Evolutionary conservation across 192 early-diverging fungal species (phyloP), one percentile per base, ranked within the genome.

Genomic region (Dissophora ornata): DNA sequence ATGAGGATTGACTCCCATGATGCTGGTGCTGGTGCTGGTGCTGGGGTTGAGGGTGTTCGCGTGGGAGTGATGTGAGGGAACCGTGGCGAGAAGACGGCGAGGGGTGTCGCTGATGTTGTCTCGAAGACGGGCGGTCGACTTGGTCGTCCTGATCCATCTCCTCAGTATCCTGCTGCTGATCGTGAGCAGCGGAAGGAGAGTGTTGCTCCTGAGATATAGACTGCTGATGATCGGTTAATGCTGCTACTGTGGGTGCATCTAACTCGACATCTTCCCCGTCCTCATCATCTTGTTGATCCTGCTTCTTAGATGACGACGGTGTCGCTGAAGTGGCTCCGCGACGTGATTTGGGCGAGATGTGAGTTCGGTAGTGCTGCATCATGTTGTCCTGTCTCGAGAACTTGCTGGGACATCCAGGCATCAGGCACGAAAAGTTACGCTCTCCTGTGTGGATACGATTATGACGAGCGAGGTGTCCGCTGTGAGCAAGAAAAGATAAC

Each of bases 351-450:
- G 87, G 78, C 40, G 90, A 90, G 71, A 90, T 84, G 63, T 94
- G 93, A 12, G 91, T 92, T 52, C 91, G 89, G 69, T 91, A 92
- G 69, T 94, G 93, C 67, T 94, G 93, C 88, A 90, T 92, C 91
- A 93, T 93, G 70, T 94, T 92, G 79, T 94, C 93, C 57, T 92
- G 90, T 57, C 93, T 84, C 36, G 91, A 91, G 53, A 94, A 94
- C 66, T 88, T 85, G 67, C 88, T 90, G 28, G 80, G 80, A 69
- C 93, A 94, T 13, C 89, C 92, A 1, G 88, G 84, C 64, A 87
- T 85, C 25, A 86, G 66, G 74, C 93, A 95, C 0, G 80, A 47
- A 70, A 89, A 93, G 71, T 90, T 89, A 73, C 92, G 93, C 79
- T 92, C 92, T 28, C 92, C 92, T 0, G 88, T 92, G 75, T 95